Conservation (phyloP, 2,329 filamentous ascomycete genomes). For the Neobulgaria alba region DNA sequence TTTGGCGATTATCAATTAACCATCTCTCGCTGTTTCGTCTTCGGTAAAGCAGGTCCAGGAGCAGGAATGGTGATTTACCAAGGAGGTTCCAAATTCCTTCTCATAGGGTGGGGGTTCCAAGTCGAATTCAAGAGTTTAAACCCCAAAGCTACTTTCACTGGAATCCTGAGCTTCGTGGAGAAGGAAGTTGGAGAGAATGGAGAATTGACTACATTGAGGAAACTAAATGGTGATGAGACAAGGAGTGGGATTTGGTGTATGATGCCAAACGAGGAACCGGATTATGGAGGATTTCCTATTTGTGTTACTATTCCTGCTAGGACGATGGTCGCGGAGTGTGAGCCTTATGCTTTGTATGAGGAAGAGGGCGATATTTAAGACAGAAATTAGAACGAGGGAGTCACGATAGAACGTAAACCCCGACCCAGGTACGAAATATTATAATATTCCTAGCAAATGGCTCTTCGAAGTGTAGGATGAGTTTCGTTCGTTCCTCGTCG, state of each 20-base stretch:
- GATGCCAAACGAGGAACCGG: conserved; percentile 45
- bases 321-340: conserved; percentile 38
- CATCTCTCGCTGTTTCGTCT: conserved; percentile 37
- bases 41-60: conserved; percentile 34
- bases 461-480: too few relatives aligned
- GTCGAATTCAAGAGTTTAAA: conserved; percentile 18
- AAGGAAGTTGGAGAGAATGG: conserved; percentile 31
- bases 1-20: conserved; percentile 32
- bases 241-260: conserved; percentile 39
- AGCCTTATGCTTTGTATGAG: conserved; percentile 29
- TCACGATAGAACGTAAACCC: too few relatives aligned
- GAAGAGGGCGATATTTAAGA: too few relatives aligned
- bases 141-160: conserved; percentile 8
- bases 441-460: too few relatives aligned
- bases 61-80: conserved; percentile 33
- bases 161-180: conserved; percentile 34
- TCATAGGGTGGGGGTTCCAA: conserved; percentile 38
- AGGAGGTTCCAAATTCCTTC: conserved; percentile 32
- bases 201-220: conserved; percentile 30
- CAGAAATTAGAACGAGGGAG: too few relatives aligned
- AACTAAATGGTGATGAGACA: conserved; percentile 38
- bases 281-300: conserved; percentile 48
- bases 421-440: too few relatives aligned
- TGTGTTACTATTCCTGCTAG: conserved; percentile 43
- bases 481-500: too few relatives aligned